Conservation (phyloP, 1,284 basidiomycete species). For the Cryptococcus deneoformans region DNA sequence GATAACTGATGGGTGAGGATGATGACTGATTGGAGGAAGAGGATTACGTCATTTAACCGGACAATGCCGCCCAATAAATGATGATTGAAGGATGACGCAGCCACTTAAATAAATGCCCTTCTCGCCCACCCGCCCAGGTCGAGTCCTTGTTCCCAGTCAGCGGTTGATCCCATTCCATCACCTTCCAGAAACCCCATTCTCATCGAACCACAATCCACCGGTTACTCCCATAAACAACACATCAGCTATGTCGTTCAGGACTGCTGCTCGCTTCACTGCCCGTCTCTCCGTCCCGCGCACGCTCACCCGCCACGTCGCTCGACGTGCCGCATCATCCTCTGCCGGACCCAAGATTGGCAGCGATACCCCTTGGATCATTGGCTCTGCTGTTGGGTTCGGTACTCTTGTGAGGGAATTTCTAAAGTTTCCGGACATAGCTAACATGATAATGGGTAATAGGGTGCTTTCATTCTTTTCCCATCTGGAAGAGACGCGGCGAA, state of each 20-base stretch:
- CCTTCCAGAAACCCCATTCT: background rate
- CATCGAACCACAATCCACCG: background rate
- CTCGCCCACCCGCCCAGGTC: too few relatives aligned
- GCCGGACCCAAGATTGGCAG: slow-evolving; percentile 2
- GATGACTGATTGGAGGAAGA: too few relatives aligned
- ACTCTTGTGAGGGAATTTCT: slow-evolving; percentile 11
- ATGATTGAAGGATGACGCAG: too few relatives aligned
- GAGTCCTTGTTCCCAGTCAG: too few relatives aligned
- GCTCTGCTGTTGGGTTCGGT: slow-evolving; percentile 20
- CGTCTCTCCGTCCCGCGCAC: background rate
- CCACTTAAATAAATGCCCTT: too few relatives aligned
- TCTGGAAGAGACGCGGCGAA: slow-evolving; percentile 9
- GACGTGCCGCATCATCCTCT: slow-evolving; percentile 14
- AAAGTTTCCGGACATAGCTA: too few relatives aligned
- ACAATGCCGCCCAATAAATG: too few relatives aligned
- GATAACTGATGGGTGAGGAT: too few relatives aligned
- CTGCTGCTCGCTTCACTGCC: background rate
- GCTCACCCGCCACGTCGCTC: slow-evolving; percentile 2
- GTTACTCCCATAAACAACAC: background rate
- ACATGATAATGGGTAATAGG: slow-evolving; percentile 4
- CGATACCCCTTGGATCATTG: slow-evolving; percentile 18
- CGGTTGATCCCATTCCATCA: too few relatives aligned
- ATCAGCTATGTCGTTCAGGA: background rate
- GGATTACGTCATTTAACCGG: too few relatives aligned
- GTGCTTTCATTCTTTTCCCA: slow-evolving; percentile 21